phyloP scores from a whole-genome alignment of 2,329 filamentous ascomycete genomes.

The Aspergillus quadrilineatus region DNA sequence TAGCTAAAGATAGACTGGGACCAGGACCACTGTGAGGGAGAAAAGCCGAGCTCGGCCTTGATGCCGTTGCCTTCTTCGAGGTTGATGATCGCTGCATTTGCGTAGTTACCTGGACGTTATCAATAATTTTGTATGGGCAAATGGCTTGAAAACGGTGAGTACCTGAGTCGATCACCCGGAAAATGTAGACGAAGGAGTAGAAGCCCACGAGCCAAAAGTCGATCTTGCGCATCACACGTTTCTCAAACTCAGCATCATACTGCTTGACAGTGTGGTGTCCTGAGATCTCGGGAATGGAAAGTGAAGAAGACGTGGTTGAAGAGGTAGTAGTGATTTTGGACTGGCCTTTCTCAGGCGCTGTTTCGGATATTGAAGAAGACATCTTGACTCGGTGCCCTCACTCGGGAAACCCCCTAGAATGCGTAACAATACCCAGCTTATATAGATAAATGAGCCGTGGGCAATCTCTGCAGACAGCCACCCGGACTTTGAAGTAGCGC shows the following conservation, averaged over 20 bases:
- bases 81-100: slow-evolving; percentile 45
- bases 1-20: slow-evolving; percentile 44
- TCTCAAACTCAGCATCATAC: slow-evolving; percentile 25
- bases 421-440: no score
- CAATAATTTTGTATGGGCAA: no score
- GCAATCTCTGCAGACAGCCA: no score
- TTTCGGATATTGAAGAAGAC: slow-evolving; percentile 7
- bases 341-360: not conserved
- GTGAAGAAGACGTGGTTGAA: not conserved
- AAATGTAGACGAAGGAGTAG: slow-evolving; percentile 42
- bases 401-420: not conserved
- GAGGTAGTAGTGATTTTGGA: not conserved
- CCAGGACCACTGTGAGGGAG: slow-evolving; percentile 40
- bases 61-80: slow-evolving; percentile 42
- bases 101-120: slow-evolving; percentile 30
- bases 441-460: no score
- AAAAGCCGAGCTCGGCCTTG: slow-evolving; percentile 39
- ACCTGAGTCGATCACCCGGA: slow-evolving; percentile 37
- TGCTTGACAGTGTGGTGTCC: not conserved
- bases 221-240: slow-evolving; percentile 34
- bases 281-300: not conserved
- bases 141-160: no score
- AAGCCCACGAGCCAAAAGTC: slow-evolving; percentile 33
- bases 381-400: not conserved
- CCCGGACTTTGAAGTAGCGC: no score